A percentile compares a stretch with the other conserved stretches of the same genome.
Conservation (phyloP, 2,329 filamentous ascomycete genomes). For the Neopestalotiopsis sp. region DNA sequence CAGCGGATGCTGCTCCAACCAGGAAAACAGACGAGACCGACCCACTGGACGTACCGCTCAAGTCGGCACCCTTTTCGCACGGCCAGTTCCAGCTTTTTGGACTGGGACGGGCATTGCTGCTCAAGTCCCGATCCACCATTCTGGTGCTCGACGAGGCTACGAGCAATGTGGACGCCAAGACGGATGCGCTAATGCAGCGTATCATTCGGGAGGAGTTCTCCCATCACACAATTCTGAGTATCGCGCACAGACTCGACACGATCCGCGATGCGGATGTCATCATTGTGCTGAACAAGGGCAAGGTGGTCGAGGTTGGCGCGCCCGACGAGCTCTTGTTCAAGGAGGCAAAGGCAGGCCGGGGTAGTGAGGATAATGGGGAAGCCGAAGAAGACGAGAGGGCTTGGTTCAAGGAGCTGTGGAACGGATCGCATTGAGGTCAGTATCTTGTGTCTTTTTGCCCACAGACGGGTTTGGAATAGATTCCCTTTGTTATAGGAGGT, state of each 20-base stretch:
- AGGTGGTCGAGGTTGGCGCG: slow-evolving; percentile 16
- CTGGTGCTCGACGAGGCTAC: slow-evolving; percentile 18
- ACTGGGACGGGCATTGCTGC: slow-evolving; percentile 16
- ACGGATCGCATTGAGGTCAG: not conserved
- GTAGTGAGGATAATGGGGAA: not conserved
- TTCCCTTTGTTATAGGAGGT: too few species aligned
- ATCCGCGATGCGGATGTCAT: slow-evolving; percentile 13
- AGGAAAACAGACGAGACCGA: not conserved
- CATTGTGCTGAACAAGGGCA: slow-evolving; percentile 12
- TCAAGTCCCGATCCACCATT: not conserved
- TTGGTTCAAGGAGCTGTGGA: slow-evolving; percentile 12
- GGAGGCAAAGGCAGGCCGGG: not conserved
- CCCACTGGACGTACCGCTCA: not conserved
- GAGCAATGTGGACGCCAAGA: slow-evolving; percentile 15
- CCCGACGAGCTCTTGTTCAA: slow-evolving; percentile 10
- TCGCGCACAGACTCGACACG: slow-evolving; percentile 19
- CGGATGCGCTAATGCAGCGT: slow-evolving; percentile 14
- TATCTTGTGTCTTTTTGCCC: not conserved
- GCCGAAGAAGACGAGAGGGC: not conserved
- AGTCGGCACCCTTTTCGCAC: slow-evolving; percentile 12
- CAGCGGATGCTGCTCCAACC: not conserved
- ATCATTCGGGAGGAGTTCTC: slow-evolving; percentile 18
- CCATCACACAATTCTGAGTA: slow-evolving; percentile 4
- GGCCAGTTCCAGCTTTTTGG: slow-evolving; percentile 19
- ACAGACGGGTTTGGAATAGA: not conserved